Conservation (phyloP, 2,329 filamentous ascomycete species). For the Fusarium keratoplasticum region DNA sequence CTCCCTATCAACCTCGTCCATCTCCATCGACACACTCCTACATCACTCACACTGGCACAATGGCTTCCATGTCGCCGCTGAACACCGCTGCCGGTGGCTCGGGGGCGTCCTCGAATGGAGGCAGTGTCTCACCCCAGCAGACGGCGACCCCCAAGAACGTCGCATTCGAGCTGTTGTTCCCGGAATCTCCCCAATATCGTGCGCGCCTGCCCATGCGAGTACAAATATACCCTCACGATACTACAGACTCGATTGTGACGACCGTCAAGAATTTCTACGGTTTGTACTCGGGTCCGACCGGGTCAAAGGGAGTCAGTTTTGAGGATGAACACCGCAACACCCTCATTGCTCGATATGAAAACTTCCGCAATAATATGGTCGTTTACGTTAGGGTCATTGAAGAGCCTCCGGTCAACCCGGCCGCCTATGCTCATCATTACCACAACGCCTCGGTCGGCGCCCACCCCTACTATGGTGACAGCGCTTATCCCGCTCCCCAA, state of each 20-base stretch:
- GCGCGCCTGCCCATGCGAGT: constrained; percentile 86
- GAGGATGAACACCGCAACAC: constrained; percentile 91
- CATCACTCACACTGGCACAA: constrained; percentile 48
- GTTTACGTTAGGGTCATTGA: constrained; percentile 91
- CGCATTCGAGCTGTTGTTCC: constrained; percentile 81
- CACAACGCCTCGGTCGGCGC: constrained; percentile 64
- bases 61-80: constrained; percentile 62
- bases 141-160: constrained; percentile 74
- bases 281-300: constrained; percentile 79
- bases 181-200: constrained; percentile 74
- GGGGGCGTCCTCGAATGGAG: constrained; percentile 54
- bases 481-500: constrained; percentile 59
- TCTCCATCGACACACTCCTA: constrained; percentile 42
- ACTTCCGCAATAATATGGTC: constrained; percentile 91
- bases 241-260: constrained; percentile 96
- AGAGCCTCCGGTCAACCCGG: constrained; percentile 59
- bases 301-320: constrained; percentile 89
- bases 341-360: constrained; percentile 95
- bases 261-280: constrained; percentile 99
- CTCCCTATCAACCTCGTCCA: constrained; percentile 33
- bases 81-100: constrained; percentile 50
- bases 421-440: constrained; percentile 62
- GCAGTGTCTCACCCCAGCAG: constrained; percentile 61
- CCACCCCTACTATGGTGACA: constrained; percentile 67
- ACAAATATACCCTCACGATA: constrained; percentile 94